Evolutionary conservation across 2,329 filamentous ascomycete species (phyloP).

Genomic region (Neophaeococcomyces aloes): DNA sequence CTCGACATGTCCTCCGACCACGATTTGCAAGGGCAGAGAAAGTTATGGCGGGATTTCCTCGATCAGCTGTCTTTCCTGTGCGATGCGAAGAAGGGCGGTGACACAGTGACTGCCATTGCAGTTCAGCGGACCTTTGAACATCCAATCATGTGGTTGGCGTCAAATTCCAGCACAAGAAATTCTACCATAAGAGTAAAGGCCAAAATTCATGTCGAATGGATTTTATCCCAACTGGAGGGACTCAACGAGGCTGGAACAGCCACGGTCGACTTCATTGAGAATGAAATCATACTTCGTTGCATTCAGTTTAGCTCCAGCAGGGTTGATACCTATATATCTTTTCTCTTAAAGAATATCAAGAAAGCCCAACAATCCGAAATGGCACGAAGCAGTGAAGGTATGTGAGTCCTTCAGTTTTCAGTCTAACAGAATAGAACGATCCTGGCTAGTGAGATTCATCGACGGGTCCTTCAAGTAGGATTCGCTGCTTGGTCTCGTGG

Average conservation of each 20-base stretch:
- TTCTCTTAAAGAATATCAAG: slow-evolving; percentile 5
- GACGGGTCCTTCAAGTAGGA: too few relatives aligned
- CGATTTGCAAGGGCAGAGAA: slow-evolving; percentile 6
- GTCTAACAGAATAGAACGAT: too few relatives aligned
- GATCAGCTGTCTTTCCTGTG: slow-evolving; percentile 37
- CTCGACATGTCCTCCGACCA: slow-evolving; percentile 8
- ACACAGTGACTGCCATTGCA: slow-evolving; percentile 37
- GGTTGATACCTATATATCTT: slow-evolving; percentile 8
- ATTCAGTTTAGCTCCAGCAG: slow-evolving; percentile 9
- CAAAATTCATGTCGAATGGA: slow-evolving; percentile 5
- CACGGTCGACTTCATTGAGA: background rate
- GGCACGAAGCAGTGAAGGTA: background rate
- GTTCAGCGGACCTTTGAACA: slow-evolving; percentile 20
- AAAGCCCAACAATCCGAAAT: background rate
- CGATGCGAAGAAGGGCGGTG: slow-evolving; percentile 39
- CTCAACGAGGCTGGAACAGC: background rate
- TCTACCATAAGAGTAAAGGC: slow-evolving; percentile 1
- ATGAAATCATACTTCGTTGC: slow-evolving; percentile 7
- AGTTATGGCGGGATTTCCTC: slow-evolving; percentile 26
- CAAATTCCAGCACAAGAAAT: too few relatives aligned
- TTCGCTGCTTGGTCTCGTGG: too few relatives aligned
- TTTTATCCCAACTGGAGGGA: slow-evolving; percentile 3
- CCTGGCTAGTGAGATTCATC: too few relatives aligned
- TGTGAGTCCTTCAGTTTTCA: background rate
- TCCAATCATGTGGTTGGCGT: slow-evolving; percentile 11